Evolutionary conservation across 768 basidiomycete species (phyloP), one percentile per base, ranked within the genome.

Genomic region (Terana coerulea): DNA sequence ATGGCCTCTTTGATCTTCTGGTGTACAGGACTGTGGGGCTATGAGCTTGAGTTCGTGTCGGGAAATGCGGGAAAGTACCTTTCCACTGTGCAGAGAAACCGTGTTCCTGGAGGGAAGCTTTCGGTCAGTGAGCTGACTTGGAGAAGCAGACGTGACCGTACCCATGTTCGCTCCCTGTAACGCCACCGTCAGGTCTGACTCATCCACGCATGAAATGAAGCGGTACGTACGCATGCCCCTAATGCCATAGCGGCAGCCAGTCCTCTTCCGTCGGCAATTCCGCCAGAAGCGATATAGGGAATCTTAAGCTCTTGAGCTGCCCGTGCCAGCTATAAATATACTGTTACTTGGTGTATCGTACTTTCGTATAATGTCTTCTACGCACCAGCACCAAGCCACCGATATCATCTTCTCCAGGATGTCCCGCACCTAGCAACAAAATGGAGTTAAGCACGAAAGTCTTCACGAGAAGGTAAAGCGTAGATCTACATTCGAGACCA

Each of bases 321-420:
- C 47, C 91, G 79, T 2, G 94, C 92, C 41, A 97, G 76, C 91
- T 93, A 59, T 19, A 10, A 11, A 56, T 47, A n/a, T n/a, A n/a
- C n/a, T n/a, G n/a, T n/a, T n/a, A n/a, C 14, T n/a, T n/a, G 17
- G 42, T 52, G 2, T 34, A 33, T 3, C 6, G 9, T 29, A n/a
- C 11, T 11, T 42, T 3, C 5, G 8, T 7, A 22, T 29, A 17
- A 42, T 48, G 25, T n/a, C 3, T 2, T 17, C 21, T 15, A n/a
- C 57, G 6, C 57, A 91, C 91, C 70, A 97, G 69, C 3, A 97
- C 87, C 21, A 95, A 61, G 4, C 88, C 89, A 3, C 90, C 89
- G 19, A 97, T 88, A 63, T 97, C 95, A 36, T 95, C 90, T 63
- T 97, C 95, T 55, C 95, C 95, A n/a, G 92, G 92, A 67, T 94